Percentiles rank a stretch among this genome's conserved stretches.
Evolutionary conservation across 2,329 filamentous ascomycete genomes (phyloP).

Genomic region (Diaporthe destruens): DNA sequence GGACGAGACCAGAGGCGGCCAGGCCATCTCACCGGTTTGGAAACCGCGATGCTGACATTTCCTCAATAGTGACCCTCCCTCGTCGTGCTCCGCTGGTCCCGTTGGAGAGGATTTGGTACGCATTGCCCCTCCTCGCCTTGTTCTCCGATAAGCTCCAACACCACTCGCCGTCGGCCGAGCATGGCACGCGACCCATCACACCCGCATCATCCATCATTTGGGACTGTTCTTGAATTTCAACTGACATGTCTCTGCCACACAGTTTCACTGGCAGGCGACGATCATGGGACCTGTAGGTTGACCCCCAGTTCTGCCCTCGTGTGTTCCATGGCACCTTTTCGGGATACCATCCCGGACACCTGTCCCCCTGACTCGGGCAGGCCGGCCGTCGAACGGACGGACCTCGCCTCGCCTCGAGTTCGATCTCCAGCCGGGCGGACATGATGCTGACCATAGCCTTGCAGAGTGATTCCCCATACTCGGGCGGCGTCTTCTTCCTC

Average conservation of each 20-base stretch:
- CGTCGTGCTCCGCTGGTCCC: slow-evolving; percentile 97
- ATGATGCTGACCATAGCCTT: slow-evolving; percentile 48
- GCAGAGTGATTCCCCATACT: slow-evolving; percentile 95
- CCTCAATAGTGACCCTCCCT: slow-evolving; percentile 87
- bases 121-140: slow-evolving; percentile 48
- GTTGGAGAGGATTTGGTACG: slow-evolving; percentile 98
- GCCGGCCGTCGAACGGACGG: not conserved
- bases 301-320: slow-evolving; percentile 33
- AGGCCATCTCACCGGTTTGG: not conserved
- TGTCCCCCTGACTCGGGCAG: slow-evolving; percentile 17
- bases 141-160: slow-evolving; percentile 44
- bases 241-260: slow-evolving; percentile 50
- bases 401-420: slow-evolving; percentile 31
- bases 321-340: slow-evolving; percentile 18
- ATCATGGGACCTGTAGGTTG: slow-evolving; percentile 98
- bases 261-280: slow-evolving; percentile 99
- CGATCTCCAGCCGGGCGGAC: not conserved
- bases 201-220: slow-evolving; percentile 29
- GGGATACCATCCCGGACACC: slow-evolving; percentile 1
- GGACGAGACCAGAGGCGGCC: not conserved
- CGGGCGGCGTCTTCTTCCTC: slow-evolving; percentile 98
- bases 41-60: slow-evolving; percentile 47
- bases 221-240: slow-evolving; percentile 30
- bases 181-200: slow-evolving; percentile 27
- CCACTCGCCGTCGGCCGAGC: not conserved